A percentile compares a stretch with the other conserved stretches of the same genome.
phyloP scores from a whole-genome alignment of 495 filamentous ascomycete genomes.

The Aspergillus affinis region DNA sequence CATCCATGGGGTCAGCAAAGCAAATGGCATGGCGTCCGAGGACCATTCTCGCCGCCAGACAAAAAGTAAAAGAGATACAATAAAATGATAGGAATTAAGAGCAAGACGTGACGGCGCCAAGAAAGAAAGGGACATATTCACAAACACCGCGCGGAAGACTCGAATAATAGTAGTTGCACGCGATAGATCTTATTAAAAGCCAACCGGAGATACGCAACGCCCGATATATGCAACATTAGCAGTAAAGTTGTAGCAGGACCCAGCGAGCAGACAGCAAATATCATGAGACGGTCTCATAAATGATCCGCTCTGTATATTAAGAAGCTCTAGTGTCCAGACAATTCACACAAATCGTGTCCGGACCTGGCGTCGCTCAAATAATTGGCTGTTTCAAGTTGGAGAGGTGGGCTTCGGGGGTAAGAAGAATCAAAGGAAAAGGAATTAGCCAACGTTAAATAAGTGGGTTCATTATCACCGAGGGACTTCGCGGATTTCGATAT shows the following conservation, averaged over 20 bases:
- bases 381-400: neutral
- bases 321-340: neutral
- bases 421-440: conserved; percentile 2
- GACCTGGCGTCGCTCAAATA: neutral
- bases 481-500: conserved; percentile 34
- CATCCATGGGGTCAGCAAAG: neutral
- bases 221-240: conserved; percentile 26
- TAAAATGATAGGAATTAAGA: neutral
- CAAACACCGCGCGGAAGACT: conserved; percentile 3
- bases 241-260: neutral
- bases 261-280: neutral
- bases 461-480: conserved; percentile 10
- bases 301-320: neutral
- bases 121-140: conserved; percentile 8
- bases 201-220: conserved; percentile 22
- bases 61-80: conserved; percentile 1
- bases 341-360: too few relatives aligned
- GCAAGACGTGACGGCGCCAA: neutral
- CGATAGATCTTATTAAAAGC: conserved; percentile 10
- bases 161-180: neutral
- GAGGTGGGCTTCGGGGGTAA: neutral
- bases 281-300: neutral
- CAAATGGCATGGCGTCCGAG: neutral
- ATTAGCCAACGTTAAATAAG: neutral
- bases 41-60: neutral